phyloP scores from a whole-genome alignment of 73 alveolate genomes.

The Stentor roeselii region DNA sequence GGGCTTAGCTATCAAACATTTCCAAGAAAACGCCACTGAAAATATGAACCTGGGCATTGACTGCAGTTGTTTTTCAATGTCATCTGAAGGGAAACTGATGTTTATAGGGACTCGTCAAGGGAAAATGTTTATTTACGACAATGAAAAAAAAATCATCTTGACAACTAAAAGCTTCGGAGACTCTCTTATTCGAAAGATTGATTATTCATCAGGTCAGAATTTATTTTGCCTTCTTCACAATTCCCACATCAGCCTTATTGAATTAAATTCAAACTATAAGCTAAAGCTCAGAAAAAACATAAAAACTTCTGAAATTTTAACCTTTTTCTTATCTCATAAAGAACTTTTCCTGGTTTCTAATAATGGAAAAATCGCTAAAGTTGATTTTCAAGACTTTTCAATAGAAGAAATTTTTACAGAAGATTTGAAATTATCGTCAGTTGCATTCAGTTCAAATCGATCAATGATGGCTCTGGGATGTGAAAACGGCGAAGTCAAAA shows the following conservation, averaged over 20 bases:
- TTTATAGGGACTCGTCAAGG: background rate
- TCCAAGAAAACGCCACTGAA: background rate
- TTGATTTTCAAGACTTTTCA: too few species aligned
- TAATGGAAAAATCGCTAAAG: background rate
- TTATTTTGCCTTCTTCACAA: background rate
- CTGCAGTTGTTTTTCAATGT: background rate
- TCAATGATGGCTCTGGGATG: background rate
- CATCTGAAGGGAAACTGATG: background rate
- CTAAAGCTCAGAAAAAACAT: background rate
- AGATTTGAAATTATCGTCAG: background rate
- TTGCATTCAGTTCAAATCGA: background rate
- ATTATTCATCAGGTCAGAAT: background rate
- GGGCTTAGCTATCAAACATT: too few species aligned
- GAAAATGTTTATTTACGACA: background rate
- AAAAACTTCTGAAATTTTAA: too few species aligned
- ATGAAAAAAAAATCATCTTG: too few species aligned
- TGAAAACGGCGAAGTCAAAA: background rate
- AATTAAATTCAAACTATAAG: background rate
- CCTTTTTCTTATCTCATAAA: too few species aligned
- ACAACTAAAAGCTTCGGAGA: background rate
- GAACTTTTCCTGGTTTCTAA: background rate
- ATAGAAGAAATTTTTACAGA: background rate
- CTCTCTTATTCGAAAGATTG: background rate
- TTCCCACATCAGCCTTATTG: too few species aligned
- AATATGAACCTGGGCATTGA: too few species aligned